phyloP scores from a whole-genome alignment of 2,329 filamentous ascomycete genomes.

The Trichoderma arundinaceum region DNA sequence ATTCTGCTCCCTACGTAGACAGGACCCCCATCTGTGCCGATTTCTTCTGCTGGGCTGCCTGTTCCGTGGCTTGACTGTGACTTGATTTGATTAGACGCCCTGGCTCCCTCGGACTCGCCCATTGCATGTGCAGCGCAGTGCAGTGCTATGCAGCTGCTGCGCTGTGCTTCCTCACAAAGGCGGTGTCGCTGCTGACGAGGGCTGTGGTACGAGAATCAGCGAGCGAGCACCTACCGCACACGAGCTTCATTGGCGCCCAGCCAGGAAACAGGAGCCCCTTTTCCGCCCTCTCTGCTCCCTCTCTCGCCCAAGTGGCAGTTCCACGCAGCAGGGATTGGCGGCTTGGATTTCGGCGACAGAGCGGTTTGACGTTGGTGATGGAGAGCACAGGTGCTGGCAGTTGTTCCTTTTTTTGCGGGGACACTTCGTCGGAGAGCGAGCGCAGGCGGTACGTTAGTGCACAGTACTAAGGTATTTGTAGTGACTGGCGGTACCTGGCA shows the following conservation, averaged over 20 bases:
- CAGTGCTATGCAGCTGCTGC: not conserved
- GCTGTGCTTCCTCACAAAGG: constrained; percentile 12
- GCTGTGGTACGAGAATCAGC: constrained; percentile 7
- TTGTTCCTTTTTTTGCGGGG: not conserved
- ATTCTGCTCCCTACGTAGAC: not conserved
- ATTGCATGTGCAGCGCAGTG: too few species aligned
- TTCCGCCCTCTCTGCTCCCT: not conserved
- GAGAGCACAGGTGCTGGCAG: not conserved
- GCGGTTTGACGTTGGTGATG: constrained; percentile 27
- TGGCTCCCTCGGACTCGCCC: too few species aligned
- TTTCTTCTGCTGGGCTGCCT: too few species aligned
- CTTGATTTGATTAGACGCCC: too few species aligned
- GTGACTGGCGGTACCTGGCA: constrained; percentile 1
- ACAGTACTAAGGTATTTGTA: too few species aligned
- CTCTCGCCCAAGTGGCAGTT: constrained; percentile 5
- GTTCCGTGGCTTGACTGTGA: too few species aligned
- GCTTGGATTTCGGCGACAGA: constrained; percentile 24
- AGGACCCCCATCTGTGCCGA: too few species aligned
- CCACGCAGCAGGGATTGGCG: constrained; percentile 28
- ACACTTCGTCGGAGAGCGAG: too few species aligned
- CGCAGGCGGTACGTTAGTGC: too few species aligned
- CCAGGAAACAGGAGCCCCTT: not conserved
- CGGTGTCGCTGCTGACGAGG: constrained; percentile 28
- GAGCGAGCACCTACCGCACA: not conserved
- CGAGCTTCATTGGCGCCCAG: constrained; percentile 11